These are phyloP conservation scores for Penicillium vulpinum DNA, from an alignment of 2,329 filamentous ascomycete genomes.

Conservation along the genomic window DNA sequence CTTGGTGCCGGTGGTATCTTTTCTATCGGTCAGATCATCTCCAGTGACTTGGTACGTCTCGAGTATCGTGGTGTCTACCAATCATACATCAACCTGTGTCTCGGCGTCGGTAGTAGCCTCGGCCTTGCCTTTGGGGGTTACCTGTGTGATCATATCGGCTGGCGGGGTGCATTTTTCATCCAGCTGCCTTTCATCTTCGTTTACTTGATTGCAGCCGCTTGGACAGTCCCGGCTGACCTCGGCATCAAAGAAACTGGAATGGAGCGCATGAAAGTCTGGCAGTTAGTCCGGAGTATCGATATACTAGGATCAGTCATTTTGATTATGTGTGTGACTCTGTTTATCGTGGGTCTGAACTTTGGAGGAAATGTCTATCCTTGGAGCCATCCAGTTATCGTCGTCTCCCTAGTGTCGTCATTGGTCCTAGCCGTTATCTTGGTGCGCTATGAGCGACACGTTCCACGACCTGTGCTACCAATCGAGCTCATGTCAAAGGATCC, in stretches of 20 bases:
- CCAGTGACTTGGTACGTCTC: conserved; percentile 71
- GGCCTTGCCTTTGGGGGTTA: conserved; percentile 43
- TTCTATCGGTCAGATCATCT: conserved; percentile 62
- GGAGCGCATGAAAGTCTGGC: conserved; percentile 42
- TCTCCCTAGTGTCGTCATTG: conserved; percentile 45
- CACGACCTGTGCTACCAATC: conserved; percentile 53
- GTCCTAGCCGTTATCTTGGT: conserved; percentile 44
- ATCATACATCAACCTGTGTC: conserved; percentile 43
- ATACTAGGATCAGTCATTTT: conserved; percentile 51
- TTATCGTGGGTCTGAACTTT: conserved; percentile 55
- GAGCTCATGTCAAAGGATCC: conserved; percentile 49
- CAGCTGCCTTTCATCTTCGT: conserved; percentile 53
- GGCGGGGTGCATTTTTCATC: conserved; percentile 48
- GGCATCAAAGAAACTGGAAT: conserved; percentile 47
- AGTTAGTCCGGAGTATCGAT: conserved; percentile 52
- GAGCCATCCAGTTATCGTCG: conserved; percentile 52
- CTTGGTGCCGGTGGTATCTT: conserved; percentile 72
- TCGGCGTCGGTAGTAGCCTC: conserved; percentile 40
- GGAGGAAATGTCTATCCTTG: conserved; percentile 55
- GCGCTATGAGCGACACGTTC: conserved; percentile 44
- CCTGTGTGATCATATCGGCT: conserved; percentile 43
- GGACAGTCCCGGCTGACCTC: conserved; percentile 47
- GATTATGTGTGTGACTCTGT: conserved; percentile 47
- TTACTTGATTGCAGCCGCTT: conserved; percentile 15
- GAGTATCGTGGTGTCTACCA: conserved; percentile 55